Conservation (phyloP, 306 rosid genomes). For the Cucumis cinereus region DNA sequence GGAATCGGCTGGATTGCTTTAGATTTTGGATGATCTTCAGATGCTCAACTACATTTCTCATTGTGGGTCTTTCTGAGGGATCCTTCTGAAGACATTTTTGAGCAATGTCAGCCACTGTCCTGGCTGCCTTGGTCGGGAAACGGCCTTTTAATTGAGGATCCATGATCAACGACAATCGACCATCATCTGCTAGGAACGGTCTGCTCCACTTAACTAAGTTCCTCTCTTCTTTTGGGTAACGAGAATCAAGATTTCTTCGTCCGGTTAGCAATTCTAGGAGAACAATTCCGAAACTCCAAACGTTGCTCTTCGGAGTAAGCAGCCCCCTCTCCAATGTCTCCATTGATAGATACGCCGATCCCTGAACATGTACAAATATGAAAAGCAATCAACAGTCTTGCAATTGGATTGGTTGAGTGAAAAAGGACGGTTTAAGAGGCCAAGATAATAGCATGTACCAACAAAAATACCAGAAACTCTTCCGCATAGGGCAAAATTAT, state of each 20-base stretch:
- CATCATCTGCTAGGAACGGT: conserved; percentile 74
- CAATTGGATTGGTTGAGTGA: background rate
- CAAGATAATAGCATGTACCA: background rate
- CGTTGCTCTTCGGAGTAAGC: conserved; percentile 97
- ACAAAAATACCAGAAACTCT: background rate
- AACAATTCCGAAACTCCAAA: conserved; percentile 86
- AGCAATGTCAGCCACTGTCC: conserved; percentile 77
- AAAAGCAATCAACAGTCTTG: background rate
- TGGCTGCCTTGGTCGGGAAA: conserved; percentile 80
- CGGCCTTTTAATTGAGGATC: conserved; percentile 89
- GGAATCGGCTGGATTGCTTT: conserved; percentile 71
- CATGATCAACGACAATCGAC: conserved; percentile 78
- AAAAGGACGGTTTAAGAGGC: background rate
- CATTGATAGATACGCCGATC: conserved; percentile 76
- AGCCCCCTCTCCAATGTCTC: conserved; percentile 91
- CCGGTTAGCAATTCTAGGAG: conserved; percentile 92
- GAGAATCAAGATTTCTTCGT: conserved; percentile 77
- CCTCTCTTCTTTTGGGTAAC: conserved; percentile 90
- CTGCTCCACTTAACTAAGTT: conserved; percentile 93
- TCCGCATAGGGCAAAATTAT: background rate
- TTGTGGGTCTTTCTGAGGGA: conserved; percentile 89
- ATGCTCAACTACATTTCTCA: conserved; percentile 75
- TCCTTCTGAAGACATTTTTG: conserved; percentile 90
- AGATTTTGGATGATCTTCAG: conserved; percentile 71
- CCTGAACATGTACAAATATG: conserved; percentile 31